These are phyloP conservation scores for Erodium maritimum DNA, from an alignment of 345 rosid genomes.

Conservation along the genomic window DNA sequence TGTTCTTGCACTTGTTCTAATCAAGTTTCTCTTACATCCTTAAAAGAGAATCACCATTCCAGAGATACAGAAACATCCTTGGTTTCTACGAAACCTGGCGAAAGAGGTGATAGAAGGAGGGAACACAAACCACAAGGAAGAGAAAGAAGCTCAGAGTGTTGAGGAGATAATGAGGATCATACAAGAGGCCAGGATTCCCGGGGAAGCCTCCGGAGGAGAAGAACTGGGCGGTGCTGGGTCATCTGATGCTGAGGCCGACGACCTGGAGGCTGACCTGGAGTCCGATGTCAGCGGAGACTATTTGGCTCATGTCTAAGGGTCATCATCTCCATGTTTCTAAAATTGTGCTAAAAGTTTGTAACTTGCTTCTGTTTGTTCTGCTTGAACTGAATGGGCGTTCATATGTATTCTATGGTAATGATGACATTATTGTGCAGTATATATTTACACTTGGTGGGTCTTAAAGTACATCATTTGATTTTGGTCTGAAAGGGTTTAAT, in stretches of 20 bases:
- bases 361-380: no score
- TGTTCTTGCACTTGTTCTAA: no score
- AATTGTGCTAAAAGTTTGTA: no score
- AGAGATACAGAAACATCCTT: conserved; percentile 56
- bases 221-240: conserved; percentile 20
- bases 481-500: no score
- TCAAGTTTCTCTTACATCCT: no score
- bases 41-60: conserved; percentile 49
- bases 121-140: conserved; percentile 26
- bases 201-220: conserved; percentile 16
- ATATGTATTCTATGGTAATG: no score
- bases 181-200: conserved; percentile 38
- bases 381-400: no score
- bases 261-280: conserved; percentile 34
- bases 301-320: conserved; percentile 3
- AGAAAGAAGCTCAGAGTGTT: conserved; percentile 26
- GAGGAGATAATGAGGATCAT: conserved; percentile 29
- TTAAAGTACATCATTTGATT: no score
- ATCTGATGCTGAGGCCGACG: conserved; percentile 26
- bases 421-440: no score
- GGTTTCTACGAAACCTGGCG: conserved; percentile 53
- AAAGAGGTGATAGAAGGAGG: conserved; percentile 47
- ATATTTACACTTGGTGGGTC: no score
- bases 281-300: conserved; percentile 42
- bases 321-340: no score